Evolutionary conservation across 192 early-diverging fungal genomes (phyloP).

Genomic region (Coemansia guatemalensis): DNA sequence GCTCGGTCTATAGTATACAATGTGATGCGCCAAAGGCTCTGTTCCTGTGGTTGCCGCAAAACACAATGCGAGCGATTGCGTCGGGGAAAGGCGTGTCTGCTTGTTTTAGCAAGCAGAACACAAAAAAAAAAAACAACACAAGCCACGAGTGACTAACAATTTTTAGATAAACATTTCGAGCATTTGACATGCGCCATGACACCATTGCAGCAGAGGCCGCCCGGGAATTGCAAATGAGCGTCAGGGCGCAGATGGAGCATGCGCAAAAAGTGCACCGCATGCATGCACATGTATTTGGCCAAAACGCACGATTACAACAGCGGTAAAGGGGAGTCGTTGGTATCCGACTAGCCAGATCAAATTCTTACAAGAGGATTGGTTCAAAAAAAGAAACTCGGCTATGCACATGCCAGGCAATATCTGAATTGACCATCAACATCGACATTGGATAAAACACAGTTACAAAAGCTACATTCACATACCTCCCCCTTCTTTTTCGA

Average conservation of each 20-base stretch:
- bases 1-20: neutral
- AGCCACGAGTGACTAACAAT: neutral
- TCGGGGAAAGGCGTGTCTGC: neutral
- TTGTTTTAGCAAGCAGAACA: neutral
- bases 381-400: neutral
- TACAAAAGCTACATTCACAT: neutral
- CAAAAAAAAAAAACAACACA: neutral
- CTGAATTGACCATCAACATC: neutral
- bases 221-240: neutral
- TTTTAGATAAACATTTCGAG: neutral
- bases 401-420: neutral
- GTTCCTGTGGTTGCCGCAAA: neutral
- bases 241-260: neutral
- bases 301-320: neutral
- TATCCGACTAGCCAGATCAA: neutral
- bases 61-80: neutral
- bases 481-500: neutral
- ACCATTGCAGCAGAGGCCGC: neutral
- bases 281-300: neutral
- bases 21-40: neutral
- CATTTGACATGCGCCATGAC: neutral
- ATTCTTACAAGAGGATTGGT: neutral
- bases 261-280: neutral
- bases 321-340: neutral
- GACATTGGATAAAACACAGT: neutral